phyloP scores from a whole-genome alignment of 129 eudicot genomes.

The Chrysanthemum lavandulifolium region DNA sequence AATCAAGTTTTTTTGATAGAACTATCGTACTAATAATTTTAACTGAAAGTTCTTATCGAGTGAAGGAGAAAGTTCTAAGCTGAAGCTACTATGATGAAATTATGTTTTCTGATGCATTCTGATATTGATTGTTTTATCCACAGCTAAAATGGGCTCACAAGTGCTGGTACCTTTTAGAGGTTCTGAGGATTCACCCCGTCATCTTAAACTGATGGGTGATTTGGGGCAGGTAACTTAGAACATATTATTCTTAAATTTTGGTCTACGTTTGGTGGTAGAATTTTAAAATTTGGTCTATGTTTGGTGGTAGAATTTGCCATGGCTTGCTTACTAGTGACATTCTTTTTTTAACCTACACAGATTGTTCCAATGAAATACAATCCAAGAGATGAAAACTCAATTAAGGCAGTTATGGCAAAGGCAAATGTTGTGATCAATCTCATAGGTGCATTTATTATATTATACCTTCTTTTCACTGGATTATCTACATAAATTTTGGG shows the following conservation, averaged over 20 bases:
- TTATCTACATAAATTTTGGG: not conserved
- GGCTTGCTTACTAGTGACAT: not conserved
- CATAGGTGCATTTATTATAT: constrained; percentile 51
- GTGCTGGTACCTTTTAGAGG: constrained; percentile 97
- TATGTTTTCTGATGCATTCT: constrained; percentile 15
- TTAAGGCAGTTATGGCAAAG: constrained; percentile 98
- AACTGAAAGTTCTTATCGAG: not conserved
- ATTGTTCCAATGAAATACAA: constrained; percentile 96
- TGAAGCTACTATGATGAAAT: constrained; percentile 2
- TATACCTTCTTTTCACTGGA: constrained; percentile 7
- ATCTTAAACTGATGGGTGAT: constrained; percentile 99
- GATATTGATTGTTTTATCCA: constrained; percentile 19
- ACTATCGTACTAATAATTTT: not conserved
- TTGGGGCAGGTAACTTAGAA: constrained; percentile 73
- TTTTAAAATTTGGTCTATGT: no score
- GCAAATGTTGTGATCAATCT: constrained; percentile 98
- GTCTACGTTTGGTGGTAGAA: constrained; percentile 6
- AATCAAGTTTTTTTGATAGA: not conserved
- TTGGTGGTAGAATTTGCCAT: constrained; percentile 8
- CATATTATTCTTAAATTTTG: not conserved
- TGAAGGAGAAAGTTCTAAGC: not conserved
- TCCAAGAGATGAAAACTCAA: constrained; percentile 91
- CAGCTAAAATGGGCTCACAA: constrained; percentile 98
- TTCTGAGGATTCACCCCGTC: constrained; percentile 93
- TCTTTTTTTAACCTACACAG: constrained; percentile 32